Evolutionary conservation across 2,329 filamentous ascomycete species (phyloP).

Genomic region (Pleomassaria siparia): DNA sequence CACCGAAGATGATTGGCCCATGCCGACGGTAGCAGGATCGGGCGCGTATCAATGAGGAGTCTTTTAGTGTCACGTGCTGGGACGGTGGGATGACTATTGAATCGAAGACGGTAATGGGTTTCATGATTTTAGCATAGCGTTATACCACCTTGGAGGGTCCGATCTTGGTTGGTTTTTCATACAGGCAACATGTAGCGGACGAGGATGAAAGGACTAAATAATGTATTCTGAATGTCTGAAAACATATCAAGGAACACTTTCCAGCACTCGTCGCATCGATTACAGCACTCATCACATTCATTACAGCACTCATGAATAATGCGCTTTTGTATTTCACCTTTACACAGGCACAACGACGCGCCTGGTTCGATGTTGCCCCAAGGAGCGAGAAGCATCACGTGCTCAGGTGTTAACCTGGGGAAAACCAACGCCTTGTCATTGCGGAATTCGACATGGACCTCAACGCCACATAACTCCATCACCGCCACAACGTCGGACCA

Average conservation of each 20-base stretch:
- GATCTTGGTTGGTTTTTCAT: slow-evolving; percentile 31
- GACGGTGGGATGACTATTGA: slow-evolving; percentile 16
- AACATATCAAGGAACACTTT: background rate
- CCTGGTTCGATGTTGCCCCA: too few relatives aligned
- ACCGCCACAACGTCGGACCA: background rate
- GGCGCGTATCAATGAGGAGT: slow-evolving; percentile 43
- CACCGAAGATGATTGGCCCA: slow-evolving; percentile 96
- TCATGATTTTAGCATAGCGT: slow-evolving; percentile 43
- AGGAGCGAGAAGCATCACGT: background rate
- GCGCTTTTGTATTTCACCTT: too few relatives aligned
- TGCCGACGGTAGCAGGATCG: slow-evolving; percentile 47
- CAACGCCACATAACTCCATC: background rate
- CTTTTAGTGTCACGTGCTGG: slow-evolving; percentile 11
- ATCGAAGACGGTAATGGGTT: slow-evolving; percentile 37
- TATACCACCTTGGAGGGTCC: slow-evolving; percentile 37
- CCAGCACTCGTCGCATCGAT: too few relatives aligned
- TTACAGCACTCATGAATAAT: too few relatives aligned
- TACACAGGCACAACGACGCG: too few relatives aligned
- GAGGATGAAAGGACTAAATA: slow-evolving; percentile 33
- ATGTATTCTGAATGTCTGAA: slow-evolving; percentile 24
- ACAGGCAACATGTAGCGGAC: slow-evolving; percentile 21
- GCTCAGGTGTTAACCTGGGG: slow-evolving; percentile 1
- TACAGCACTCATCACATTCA: too few relatives aligned
- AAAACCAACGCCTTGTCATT: background rate
- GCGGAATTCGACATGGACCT: background rate